A percentile compares a stretch with the other conserved stretches of the same genome.
phyloP scores from a whole-genome alignment of 2,329 filamentous ascomycete genomes.

The Ophiocordyceps robertsii region DNA sequence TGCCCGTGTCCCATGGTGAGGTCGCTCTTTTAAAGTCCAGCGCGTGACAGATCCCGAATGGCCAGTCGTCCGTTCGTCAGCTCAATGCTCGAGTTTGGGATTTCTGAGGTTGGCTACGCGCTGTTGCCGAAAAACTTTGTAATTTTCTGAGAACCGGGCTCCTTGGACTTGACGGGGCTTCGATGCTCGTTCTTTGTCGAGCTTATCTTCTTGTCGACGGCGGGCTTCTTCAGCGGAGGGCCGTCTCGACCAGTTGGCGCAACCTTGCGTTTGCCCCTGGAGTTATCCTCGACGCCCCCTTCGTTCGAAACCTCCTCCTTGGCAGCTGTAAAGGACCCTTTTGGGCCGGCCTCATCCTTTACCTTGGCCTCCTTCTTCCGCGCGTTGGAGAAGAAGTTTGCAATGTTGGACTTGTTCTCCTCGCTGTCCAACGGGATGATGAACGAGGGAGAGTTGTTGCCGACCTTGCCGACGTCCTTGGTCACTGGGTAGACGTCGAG shows the following conservation, averaged over 20 bases:
- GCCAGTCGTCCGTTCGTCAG: too few relatives aligned
- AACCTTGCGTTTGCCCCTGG: constrained; percentile 12
- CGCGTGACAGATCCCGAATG: too few relatives aligned
- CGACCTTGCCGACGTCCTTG: constrained; percentile 86
- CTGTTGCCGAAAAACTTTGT: constrained; percentile 73
- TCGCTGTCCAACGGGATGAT: constrained; percentile 71
- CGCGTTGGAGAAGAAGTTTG: constrained; percentile 74
- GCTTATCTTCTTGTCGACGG: constrained; percentile 18
- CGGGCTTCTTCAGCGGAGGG: constrained; percentile 14
- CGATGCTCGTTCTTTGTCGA: constrained; percentile 25
- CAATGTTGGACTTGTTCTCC: constrained; percentile 86
- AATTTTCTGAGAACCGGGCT: constrained; percentile 41
- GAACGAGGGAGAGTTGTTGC: constrained; percentile 76
- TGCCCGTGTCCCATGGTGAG: too few relatives aligned
- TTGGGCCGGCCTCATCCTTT: neutral
- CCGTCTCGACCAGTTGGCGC: constrained; percentile 4
- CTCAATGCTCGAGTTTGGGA: neutral
- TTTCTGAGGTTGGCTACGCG: constrained; percentile 12
- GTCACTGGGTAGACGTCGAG: constrained; percentile 77
- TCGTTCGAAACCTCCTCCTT: constrained; percentile 3
- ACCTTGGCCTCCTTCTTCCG: constrained; percentile 12
- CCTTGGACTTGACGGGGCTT: constrained; percentile 56
- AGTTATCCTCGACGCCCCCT: neutral
- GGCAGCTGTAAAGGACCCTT: neutral
- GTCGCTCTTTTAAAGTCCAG: too few relatives aligned